Conservation (phyloP, 148 eudicot genomes). For the Persicaria maculosa region DNA sequence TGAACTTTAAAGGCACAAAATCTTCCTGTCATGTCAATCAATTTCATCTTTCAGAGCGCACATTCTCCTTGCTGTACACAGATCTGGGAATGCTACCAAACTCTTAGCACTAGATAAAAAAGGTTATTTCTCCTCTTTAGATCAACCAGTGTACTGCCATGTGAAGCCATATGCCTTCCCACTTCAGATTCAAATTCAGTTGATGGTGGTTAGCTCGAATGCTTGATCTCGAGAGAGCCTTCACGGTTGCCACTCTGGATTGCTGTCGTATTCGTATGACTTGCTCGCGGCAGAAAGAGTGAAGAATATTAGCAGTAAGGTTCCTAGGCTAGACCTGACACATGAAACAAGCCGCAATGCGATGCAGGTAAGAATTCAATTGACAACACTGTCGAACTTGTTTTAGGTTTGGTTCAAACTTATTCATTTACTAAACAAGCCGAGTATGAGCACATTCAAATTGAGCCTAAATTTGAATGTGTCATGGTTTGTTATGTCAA, state of each 20-base stretch:
- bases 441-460: too few species aligned
- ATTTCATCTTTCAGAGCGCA: not conserved
- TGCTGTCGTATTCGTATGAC: conserved; percentile 24
- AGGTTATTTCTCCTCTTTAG: not conserved
- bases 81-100: not conserved
- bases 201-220: conserved; percentile 2
- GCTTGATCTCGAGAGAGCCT: not conserved
- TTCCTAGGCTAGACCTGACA: conserved; percentile 79
- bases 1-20: not conserved
- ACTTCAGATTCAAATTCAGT: not conserved
- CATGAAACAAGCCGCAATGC: not conserved
- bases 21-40: too few species aligned
- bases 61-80: not conserved
- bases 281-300: conserved; percentile 48
- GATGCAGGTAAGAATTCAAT: too few species aligned
- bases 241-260: conserved; percentile 26
- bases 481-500: too few species aligned
- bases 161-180: not conserved
- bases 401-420: too few species aligned
- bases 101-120: not conserved
- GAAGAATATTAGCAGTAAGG: conserved; percentile 63
- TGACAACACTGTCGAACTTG: too few species aligned
- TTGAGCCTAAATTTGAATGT: too few species aligned
- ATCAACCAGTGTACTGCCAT: not conserved
- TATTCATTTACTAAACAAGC: too few species aligned